phyloP scores from a whole-genome alignment of 345 rosid species.

The Microthlaspi erraticum region DNA sequence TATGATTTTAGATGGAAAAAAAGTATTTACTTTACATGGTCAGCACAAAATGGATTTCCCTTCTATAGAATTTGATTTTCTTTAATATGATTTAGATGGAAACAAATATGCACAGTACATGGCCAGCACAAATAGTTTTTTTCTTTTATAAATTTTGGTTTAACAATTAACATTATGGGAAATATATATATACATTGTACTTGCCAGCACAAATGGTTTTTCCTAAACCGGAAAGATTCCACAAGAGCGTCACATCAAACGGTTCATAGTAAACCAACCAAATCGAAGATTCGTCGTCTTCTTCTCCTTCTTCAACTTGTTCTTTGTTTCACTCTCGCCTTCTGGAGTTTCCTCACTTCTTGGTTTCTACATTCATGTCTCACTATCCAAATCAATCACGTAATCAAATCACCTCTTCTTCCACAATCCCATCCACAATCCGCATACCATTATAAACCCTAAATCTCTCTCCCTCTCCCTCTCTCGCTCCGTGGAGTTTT shows the following conservation, averaged over 20 bases:
- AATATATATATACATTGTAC: too few relatives aligned
- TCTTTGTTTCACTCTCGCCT: not conserved
- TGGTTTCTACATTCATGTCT: slow-evolving; percentile 15
- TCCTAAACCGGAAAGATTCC: not conserved
- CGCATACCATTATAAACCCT: not conserved
- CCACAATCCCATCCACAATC: not conserved
- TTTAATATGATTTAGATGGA: too few relatives aligned
- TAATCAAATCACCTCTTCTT: slow-evolving; percentile 3
- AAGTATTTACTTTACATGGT: too few relatives aligned
- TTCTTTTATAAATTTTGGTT: too few relatives aligned
- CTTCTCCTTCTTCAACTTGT: too few relatives aligned
- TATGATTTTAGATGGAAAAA: too few relatives aligned
- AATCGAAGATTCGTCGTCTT: slow-evolving; percentile 1
- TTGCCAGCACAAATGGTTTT: slow-evolving; percentile 3
- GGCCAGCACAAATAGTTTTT: too few relatives aligned
- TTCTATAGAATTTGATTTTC: too few relatives aligned
- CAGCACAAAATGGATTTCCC: too few relatives aligned
- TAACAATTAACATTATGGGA: too few relatives aligned
- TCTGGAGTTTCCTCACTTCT: slow-evolving; percentile 22
- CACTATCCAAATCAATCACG: slow-evolving; percentile 23
- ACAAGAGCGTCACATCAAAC: not conserved
- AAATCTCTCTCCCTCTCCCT: not conserved
- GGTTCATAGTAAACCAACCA: not conserved
- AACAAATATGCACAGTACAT: too few relatives aligned
- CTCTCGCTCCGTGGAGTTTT: too few relatives aligned